phyloP scores from a whole-genome alignment of 2,329 filamentous ascomycete genomes.

The Triangularia verruculosa region DNA sequence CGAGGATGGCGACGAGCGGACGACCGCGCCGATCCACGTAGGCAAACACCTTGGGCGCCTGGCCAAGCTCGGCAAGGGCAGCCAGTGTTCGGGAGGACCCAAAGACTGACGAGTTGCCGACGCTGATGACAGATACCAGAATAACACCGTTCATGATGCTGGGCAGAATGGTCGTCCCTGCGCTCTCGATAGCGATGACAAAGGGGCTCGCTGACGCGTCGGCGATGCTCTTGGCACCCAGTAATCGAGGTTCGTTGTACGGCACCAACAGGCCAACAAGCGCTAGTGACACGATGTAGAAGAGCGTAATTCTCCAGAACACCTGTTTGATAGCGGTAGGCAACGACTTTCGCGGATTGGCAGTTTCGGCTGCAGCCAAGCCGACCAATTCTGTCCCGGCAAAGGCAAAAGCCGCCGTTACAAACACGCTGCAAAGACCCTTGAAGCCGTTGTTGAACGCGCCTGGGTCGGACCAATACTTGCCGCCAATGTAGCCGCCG shows the following conservation, averaged over 20 bases:
- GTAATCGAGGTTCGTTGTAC: slow-evolving; percentile 45
- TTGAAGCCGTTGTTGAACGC: slow-evolving; percentile 72
- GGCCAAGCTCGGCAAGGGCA: slow-evolving; percentile 57
- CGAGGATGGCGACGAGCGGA: slow-evolving; percentile 49
- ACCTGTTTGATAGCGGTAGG: slow-evolving; percentile 83
- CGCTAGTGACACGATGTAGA: slow-evolving; percentile 52
- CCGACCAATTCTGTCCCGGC: slow-evolving; percentile 73
- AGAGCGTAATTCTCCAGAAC: slow-evolving; percentile 56
- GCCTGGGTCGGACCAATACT: slow-evolving; percentile 49
- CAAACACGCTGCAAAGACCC: slow-evolving; percentile 68
- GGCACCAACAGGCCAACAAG: slow-evolving; percentile 51
- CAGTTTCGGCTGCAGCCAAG: slow-evolving; percentile 68
- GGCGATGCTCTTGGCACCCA: slow-evolving; percentile 46
- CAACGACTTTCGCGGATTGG: slow-evolving; percentile 68
- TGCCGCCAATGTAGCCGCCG: slow-evolving; percentile 49
- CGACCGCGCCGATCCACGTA: slow-evolving; percentile 58
- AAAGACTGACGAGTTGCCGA: slow-evolving; percentile 58
- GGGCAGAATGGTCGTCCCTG: slow-evolving; percentile 50
- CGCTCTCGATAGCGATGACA: slow-evolving; percentile 55
- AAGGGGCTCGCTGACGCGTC: slow-evolving; percentile 52
- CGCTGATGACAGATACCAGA: slow-evolving; percentile 55
- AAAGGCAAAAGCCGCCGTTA: slow-evolving; percentile 71
- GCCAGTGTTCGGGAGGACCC: slow-evolving; percentile 58
- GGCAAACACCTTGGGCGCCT: slow-evolving; percentile 54
- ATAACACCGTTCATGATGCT: slow-evolving; percentile 60